These are phyloP conservation scores for Onygenales sp. DNA, from an alignment of 2,329 filamentous ascomycete genomes.

Conservation along the genomic window DNA sequence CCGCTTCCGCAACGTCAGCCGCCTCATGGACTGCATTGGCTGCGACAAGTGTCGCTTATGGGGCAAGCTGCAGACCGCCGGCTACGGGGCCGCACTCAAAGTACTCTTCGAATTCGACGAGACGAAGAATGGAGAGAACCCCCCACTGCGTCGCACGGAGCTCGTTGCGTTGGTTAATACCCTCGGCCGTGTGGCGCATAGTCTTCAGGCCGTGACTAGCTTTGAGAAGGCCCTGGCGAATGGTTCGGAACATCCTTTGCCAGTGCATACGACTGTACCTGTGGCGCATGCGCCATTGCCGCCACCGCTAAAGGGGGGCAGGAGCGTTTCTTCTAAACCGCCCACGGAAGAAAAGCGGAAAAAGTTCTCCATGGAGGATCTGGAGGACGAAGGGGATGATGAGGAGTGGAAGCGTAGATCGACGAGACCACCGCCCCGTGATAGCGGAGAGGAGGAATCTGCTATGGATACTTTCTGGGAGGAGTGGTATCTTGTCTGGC, in stretches of 20 bases:
- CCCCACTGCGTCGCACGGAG: conserved; percentile 75
- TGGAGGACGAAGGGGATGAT: conserved; percentile 30
- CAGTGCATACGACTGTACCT: conserved; percentile 4
- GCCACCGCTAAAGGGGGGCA: not conserved
- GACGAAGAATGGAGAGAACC: conserved; percentile 52
- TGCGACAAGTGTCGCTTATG: conserved; percentile 98
- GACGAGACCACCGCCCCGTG: conserved; percentile 5
- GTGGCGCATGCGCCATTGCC: not conserved
- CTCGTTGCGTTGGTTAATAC: conserved; percentile 93
- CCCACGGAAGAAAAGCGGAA: conserved; percentile 24
- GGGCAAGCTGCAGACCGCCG: conserved; percentile 93
- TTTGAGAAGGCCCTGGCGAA: conserved; percentile 50
- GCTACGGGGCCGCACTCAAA: conserved; percentile 90
- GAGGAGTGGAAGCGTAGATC: conserved; percentile 14
- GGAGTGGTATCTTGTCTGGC: conserved; percentile 56
- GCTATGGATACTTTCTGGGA: conserved; percentile 50
- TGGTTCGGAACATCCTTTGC: conserved; percentile 17
- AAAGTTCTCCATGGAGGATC: conserved; percentile 17
- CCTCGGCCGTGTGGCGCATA: conserved; percentile 75
- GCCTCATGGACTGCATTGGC: conserved; percentile 96
- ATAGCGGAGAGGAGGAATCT: conserved; percentile 26
- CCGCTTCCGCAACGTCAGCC: conserved; percentile 91
- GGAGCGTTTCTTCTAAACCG: too few relatives aligned
- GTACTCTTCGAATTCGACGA: conserved; percentile 90
- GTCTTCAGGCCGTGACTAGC: conserved; percentile 61